Conservation (phyloP, 805 yeast species). For the Zygosaccharomyces pseudorouxii region DNA sequence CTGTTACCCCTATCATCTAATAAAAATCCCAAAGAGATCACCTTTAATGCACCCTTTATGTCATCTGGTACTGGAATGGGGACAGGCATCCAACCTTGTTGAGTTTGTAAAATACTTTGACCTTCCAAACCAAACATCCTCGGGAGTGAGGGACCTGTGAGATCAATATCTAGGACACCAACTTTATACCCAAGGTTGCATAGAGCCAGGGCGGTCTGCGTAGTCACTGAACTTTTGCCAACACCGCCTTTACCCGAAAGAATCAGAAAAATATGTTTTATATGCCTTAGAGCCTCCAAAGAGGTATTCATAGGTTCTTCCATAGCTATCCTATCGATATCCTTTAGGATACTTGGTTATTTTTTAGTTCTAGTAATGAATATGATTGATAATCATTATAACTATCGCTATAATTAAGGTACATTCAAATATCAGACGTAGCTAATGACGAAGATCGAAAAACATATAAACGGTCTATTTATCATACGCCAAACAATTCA, state of each 20-base stretch:
- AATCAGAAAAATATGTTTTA: slow-evolving; percentile 74
- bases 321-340: neutral
- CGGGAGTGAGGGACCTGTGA: slow-evolving; percentile 95
- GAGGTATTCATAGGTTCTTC: slow-evolving; percentile 11
- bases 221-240: slow-evolving; percentile 93
- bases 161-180: slow-evolving; percentile 93
- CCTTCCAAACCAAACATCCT: slow-evolving; percentile 91
- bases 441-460: neutral
- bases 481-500: neutral
- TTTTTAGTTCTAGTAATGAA: no score
- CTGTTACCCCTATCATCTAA: slow-evolving; percentile 79
- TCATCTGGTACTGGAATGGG: slow-evolving; percentile 32
- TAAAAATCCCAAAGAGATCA: slow-evolving; percentile 87
- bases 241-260: slow-evolving; percentile 97
- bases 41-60: slow-evolving; percentile 44
- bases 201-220: slow-evolving; percentile 84
- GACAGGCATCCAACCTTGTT: slow-evolving; percentile 92
- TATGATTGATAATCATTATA: neutral
- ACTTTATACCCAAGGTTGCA: slow-evolving; percentile 68
- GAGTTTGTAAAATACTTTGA: slow-evolving; percentile 72
- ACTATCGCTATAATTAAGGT: neutral
- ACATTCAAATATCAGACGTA: neutral
- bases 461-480: neutral
- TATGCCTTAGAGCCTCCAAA: slow-evolving; percentile 40
- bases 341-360: no score